These are phyloP conservation scores for Solanum paucissectum DNA, from an alignment of 257 asterid genomes.

Conservation along the genomic window DNA sequence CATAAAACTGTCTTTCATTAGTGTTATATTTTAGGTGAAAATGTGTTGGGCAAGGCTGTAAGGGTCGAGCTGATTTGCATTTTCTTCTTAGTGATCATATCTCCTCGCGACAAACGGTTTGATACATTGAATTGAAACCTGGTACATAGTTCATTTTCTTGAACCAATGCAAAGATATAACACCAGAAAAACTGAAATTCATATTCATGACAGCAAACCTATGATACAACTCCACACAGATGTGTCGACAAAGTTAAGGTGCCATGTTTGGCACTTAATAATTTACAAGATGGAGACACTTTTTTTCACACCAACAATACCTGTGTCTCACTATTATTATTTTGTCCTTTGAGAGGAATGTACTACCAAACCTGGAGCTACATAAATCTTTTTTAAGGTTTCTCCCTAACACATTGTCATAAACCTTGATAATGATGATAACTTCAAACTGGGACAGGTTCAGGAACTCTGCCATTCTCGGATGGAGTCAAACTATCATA, in stretches of 20 bases:
- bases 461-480: conserved; percentile 43
- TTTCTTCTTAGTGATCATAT: background rate
- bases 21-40: background rate
- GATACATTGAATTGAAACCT: background rate
- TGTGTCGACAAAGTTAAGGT: background rate
- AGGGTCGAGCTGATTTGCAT: background rate
- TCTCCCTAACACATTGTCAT: background rate
- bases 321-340: background rate
- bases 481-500: conserved; percentile 54
- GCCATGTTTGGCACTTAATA: background rate
- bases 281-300: conserved; percentile 1
- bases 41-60: background rate
- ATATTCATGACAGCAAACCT: background rate
- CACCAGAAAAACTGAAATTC: background rate
- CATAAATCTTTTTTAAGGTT: background rate
- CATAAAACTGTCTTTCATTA: background rate
- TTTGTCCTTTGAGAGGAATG: background rate
- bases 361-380: background rate
- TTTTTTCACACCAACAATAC: background rate
- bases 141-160: background rate
- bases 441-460: conserved; percentile 48
- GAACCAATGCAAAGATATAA: background rate
- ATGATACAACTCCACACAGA: background rate
- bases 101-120: background rate
- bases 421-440: background rate